Evolutionary conservation across 352 stramenopile species (phyloP).

Genomic region (Aphanomyces stellatus): DNA sequence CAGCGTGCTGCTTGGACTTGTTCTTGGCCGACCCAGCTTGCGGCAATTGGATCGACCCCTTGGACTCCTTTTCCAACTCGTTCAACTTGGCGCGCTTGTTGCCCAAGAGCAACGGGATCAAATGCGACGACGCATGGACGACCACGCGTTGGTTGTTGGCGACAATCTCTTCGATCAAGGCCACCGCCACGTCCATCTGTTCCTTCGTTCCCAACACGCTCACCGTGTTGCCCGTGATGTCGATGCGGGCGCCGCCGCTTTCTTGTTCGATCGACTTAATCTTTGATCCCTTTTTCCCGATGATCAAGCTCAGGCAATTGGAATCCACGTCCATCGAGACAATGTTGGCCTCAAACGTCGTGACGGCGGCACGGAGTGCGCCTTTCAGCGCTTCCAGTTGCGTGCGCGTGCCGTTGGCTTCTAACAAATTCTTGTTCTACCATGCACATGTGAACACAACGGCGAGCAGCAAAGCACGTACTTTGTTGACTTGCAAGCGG

Average conservation of each 20-base stretch:
- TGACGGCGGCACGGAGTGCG: conserved; percentile 46
- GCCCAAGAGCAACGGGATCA: conserved; percentile 51
- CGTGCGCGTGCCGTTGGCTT: conserved; percentile 57
- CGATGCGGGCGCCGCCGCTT: conserved; percentile 36
- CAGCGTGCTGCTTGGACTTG: conserved; percentile 3
- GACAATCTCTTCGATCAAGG: conserved; percentile 53
- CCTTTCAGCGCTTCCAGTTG: conserved; percentile 53
- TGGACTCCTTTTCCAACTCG: conserved; percentile 49
- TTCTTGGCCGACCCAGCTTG: conserved; percentile 11
- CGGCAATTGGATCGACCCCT: conserved; percentile 44
- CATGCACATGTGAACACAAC: not conserved
- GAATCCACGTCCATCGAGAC: conserved; percentile 51
- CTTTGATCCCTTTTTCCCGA: conserved; percentile 69
- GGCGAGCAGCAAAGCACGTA: not conserved
- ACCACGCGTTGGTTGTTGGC: conserved; percentile 65
- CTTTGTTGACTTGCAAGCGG: conserved; percentile 59
- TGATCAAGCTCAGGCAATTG: conserved; percentile 62
- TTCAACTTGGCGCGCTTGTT: conserved; percentile 71
- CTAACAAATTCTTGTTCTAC: conserved; percentile 40
- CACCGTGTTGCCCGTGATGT: conserved; percentile 56
- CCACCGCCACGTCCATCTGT: conserved; percentile 35
- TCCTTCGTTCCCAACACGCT: conserved; percentile 54
- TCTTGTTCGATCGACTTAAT: conserved; percentile 68
- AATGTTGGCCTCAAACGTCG: conserved; percentile 37
- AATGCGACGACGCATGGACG: conserved; percentile 48